Base-by-base conservation (phyloP, 345 rosid genomes). In the Adansonia digitata region DNA sequence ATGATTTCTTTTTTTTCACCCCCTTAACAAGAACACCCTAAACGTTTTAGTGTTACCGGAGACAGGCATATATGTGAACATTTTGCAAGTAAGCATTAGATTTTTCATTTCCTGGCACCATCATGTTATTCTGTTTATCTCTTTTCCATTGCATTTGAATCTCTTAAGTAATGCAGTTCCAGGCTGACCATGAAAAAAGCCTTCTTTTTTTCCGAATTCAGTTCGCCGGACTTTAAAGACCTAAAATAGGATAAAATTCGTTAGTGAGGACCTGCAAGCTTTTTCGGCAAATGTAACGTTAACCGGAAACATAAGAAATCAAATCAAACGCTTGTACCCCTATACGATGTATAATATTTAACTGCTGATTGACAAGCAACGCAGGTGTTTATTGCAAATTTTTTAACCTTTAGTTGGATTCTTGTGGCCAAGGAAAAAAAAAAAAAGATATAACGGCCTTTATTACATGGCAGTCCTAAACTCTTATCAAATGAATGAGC, bases 1-100 rank as follows among this genome's bases (percentile, higher is more conserved):
- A 51, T 93, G 85, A 87, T 56, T 60, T 8, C 4, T 53, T 7
- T 8, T 45, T 15, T 18, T 63, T 34, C 1, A 18, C 3, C 48
- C 48, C 11, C 13, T 29, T 0, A 46, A 27, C 24, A 18, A 69
- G 52, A 46, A 69, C 56, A 45, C 46, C 70, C 20, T 46, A 24
- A 3, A 26, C 6, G 3, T 42, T 27, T 27, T 43, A 66, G 13
- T 7, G 7, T 29, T 13, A 43, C 17, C 4, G 29, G 37, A 24
- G 9, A 26, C 22, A 43, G 52, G 34, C 6, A 45, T 40, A 66
- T 2, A 24, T 24, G 20, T 24, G 48, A 11, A n/a, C 49, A 40
- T 64, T 65, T 22, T 24, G 68, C 1, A 18, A 34, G 52, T 26
- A 26, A 27, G 24, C 39, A 9, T 17, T 31, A 29, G 27, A n/a